phyloP scores from a whole-genome alignment of 345 rosid genomes.

The Schrenkiella parvula region DNA sequence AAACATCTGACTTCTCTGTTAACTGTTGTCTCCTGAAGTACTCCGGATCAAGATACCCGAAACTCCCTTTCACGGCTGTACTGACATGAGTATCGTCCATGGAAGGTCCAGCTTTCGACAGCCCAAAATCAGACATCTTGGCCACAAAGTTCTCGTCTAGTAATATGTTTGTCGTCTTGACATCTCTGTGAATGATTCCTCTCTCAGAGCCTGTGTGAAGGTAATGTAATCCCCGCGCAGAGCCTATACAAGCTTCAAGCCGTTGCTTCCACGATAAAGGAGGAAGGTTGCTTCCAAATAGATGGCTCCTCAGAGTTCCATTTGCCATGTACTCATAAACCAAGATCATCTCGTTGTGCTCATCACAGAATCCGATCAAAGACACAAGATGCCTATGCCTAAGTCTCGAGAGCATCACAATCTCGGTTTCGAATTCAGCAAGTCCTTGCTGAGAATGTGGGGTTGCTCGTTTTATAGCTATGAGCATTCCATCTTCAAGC shows the following conservation, averaged over 20 bases:
- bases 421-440: conserved; percentile 81
- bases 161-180: conserved; percentile 82
- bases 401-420: conserved; percentile 82
- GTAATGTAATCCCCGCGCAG: conserved; percentile 88
- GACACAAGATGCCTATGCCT: conserved; percentile 91
- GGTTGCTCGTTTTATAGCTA: conserved; percentile 82
- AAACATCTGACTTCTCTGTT: conserved; percentile 90
- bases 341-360: conserved; percentile 85
- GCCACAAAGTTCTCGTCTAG: conserved; percentile 76
- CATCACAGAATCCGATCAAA: conserved; percentile 86
- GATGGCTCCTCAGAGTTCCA: conserved; percentile 81
- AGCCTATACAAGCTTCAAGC: conserved; percentile 74
- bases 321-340: conserved; percentile 93
- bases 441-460: conserved; percentile 94
- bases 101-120: conserved; percentile 86
- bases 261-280: conserved; percentile 83
- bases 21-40: conserved; percentile 78
- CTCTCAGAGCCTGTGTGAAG: conserved; percentile 87
- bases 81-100: conserved; percentile 90
- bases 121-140: conserved; percentile 87
- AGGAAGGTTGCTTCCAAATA: conserved; percentile 66
- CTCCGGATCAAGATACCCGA: conserved; percentile 88
- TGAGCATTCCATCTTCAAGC: conserved; percentile 65
- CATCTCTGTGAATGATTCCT: conserved; percentile 88
- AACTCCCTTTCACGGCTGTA: conserved; percentile 94